phyloP scores from a whole-genome alignment of 768 basidiomycete species.

The Tricholoma saponaceum region DNA sequence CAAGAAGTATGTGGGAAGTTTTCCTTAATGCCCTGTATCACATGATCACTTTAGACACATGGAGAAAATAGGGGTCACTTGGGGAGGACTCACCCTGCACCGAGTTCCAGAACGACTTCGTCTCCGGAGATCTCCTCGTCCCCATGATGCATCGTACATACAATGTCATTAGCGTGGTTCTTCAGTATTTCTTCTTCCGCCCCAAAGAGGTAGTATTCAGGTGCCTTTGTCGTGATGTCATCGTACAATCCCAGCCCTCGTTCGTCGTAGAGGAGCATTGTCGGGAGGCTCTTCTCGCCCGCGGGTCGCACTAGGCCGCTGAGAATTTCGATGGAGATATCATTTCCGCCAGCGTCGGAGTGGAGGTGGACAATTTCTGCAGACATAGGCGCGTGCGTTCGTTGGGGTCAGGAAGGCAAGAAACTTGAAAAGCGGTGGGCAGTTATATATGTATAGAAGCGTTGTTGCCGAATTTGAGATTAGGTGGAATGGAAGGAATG shows the following conservation, averaged over 20 bases:
- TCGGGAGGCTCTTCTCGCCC: constrained; percentile 67
- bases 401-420: neutral
- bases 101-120: constrained; percentile 81
- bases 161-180: constrained; percentile 69
- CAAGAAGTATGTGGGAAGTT: constrained; percentile 78
- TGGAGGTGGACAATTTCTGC: constrained; percentile 51
- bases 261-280: constrained; percentile 84
- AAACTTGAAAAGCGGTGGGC: neutral
- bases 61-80: neutral
- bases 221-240: constrained; percentile 69
- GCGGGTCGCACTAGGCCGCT: constrained; percentile 51
- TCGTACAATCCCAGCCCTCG: constrained; percentile 84
- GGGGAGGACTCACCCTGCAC: constrained; percentile 71
- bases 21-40: constrained; percentile 72
- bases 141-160: constrained; percentile 58
- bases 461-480: neutral
- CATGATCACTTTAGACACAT: neutral
- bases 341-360: constrained; percentile 25
- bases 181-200: constrained; percentile 87
- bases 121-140: constrained; percentile 31
- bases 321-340: constrained; percentile 44
- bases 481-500: neutral
- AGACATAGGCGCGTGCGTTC: constrained; percentile 26
- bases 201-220: constrained; percentile 87
- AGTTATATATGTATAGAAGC: constrained; percentile 5